A percentile compares a stretch with the other conserved stretches of the same genome.
These are phyloP conservation scores for Salix caprea DNA, from an alignment of 345 rosid genomes.

Conservation along the genomic window DNA sequence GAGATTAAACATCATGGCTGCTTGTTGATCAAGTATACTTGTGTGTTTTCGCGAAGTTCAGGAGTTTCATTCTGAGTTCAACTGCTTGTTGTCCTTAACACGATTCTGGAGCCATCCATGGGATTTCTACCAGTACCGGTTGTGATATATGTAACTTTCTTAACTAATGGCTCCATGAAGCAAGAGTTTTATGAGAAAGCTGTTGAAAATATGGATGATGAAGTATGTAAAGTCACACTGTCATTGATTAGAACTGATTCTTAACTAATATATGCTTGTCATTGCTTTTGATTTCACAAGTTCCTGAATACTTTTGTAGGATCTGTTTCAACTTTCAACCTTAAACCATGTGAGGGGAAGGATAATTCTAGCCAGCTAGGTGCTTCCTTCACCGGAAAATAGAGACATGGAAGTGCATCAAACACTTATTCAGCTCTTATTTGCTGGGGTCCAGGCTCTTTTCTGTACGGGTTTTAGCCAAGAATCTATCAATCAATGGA, in stretches of 20 bases:
- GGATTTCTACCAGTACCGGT: neutral
- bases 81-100: conserved; percentile 19
- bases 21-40: neutral
- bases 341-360: neutral
- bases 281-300: neutral
- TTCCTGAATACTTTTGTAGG: neutral
- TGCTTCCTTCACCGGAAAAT: neutral
- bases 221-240: too few species aligned
- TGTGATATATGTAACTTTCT: neutral
- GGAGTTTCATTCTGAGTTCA: neutral
- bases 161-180: too few species aligned
- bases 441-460: neutral
- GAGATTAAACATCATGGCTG: neutral
- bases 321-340: neutral
- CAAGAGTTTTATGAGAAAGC: neutral
- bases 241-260: neutral
- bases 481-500: neutral
- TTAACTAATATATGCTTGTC: neutral
- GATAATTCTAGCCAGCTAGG: neutral
- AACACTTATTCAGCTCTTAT: too few species aligned
- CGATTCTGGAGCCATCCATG: conserved; percentile 2
- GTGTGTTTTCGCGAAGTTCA: neutral
- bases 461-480: neutral
- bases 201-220: neutral
- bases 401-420: neutral